phyloP scores from a whole-genome alignment of 2,329 filamentous ascomycete genomes.

The Alternaria infectoria region DNA sequence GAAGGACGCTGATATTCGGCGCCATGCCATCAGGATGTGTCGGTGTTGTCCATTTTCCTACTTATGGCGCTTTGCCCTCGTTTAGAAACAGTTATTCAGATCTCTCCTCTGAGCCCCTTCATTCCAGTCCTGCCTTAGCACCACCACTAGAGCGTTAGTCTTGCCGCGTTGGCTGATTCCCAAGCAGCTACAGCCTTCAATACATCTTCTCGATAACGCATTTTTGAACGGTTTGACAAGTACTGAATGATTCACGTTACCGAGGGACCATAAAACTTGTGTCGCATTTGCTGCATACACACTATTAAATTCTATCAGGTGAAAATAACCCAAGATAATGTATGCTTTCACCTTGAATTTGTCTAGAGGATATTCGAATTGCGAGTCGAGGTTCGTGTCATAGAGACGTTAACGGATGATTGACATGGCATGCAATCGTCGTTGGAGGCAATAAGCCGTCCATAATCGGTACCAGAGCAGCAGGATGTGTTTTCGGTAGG shows the following conservation, averaged over 20 bases:
- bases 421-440: background rate
- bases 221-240: background rate
- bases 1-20: conserved; percentile 9
- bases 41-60: background rate
- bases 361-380: background rate
- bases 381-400: background rate
- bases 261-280: background rate
- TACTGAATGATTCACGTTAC: conserved; percentile 4
- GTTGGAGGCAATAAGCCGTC: background rate
- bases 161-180: background rate
- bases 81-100: background rate
- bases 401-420: background rate
- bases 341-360: background rate
- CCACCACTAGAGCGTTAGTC: background rate
- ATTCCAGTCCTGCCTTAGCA: background rate
- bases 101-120: background rate
- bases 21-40: background rate
- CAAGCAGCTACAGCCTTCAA: background rate
- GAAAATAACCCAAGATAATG: background rate
- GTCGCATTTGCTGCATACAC: background rate
- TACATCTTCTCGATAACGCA: background rate
- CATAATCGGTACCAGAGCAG: conserved; percentile 24
- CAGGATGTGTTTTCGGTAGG: conserved; percentile 29
- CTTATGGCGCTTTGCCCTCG: background rate
- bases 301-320: accelerated